Evolutionary conservation across 768 basidiomycete genomes (phyloP).

Genomic region (Phylloporus arenicola): DNA sequence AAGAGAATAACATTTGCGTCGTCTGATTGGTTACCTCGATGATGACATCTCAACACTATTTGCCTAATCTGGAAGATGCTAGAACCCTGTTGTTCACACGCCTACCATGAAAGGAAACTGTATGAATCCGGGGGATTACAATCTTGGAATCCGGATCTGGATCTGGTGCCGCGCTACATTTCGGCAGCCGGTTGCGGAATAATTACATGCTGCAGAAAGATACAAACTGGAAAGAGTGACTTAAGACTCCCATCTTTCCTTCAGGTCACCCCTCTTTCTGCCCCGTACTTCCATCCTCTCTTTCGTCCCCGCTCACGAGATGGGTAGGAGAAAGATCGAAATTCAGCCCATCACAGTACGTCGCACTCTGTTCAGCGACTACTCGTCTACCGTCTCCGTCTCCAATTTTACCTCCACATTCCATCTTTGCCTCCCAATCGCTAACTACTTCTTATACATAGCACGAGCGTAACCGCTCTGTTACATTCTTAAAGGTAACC

Average conservation of each 20-base stretch:
- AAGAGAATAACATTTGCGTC: neutral
- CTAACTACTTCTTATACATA: slow-evolving; percentile 45
- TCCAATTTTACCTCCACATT: slow-evolving; percentile 30
- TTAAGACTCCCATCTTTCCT: slow-evolving; percentile 30
- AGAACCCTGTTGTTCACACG: slow-evolving; percentile 10
- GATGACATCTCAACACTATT: too few species aligned
- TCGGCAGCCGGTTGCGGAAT: slow-evolving; percentile 37
- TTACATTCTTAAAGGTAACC: slow-evolving; percentile 83
- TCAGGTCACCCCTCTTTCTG: slow-evolving; percentile 14
- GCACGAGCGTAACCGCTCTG: slow-evolving; percentile 89
- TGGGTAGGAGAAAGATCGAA: slow-evolving; percentile 79
- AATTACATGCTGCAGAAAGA: slow-evolving; percentile 35
- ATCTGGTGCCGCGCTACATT: slow-evolving; percentile 32
- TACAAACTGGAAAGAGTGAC: slow-evolving; percentile 29
- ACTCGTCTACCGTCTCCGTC: slow-evolving; percentile 8
- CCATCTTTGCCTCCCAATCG: slow-evolving; percentile 29
- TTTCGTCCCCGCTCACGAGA: slow-evolving; percentile 22
- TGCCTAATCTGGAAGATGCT: neutral
- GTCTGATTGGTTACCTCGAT: slow-evolving; percentile 6
- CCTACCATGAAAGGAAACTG: neutral
- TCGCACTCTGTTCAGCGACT: slow-evolving; percentile 17
- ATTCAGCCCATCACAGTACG: slow-evolving; percentile 75
- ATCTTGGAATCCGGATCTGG: slow-evolving; percentile 27
- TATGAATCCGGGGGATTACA: slow-evolving; percentile 27
- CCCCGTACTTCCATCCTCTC: slow-evolving; percentile 20